A percentile compares a stretch with the other conserved stretches of the same genome.
Conservation (phyloP, 306 rosid genomes). For the Glycyrrhiza uralensis region DNA sequence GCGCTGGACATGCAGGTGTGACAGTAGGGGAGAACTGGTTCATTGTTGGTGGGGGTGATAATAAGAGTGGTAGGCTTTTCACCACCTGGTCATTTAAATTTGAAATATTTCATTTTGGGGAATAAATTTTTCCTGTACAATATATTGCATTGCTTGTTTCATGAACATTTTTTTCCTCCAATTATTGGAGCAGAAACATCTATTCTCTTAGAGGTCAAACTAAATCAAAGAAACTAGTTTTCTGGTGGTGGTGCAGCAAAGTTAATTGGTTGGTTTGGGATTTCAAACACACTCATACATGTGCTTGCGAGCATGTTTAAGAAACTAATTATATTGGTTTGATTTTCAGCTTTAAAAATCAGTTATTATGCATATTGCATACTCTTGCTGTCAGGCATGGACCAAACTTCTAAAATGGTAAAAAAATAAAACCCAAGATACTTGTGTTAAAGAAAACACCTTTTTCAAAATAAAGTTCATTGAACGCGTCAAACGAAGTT, state of each 20-base stretch:
- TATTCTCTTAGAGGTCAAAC: slow-evolving; percentile 2
- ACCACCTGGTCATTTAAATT: slow-evolving; percentile 11
- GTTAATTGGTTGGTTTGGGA: background rate
- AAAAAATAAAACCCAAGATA: background rate
- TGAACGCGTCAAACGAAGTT: background rate
- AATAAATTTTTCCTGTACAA: background rate
- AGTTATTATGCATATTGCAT: background rate
- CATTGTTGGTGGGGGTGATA: slow-evolving; percentile 94
- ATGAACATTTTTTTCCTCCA: background rate
- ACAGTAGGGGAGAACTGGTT: slow-evolving; percentile 93
- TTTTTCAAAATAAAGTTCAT: background rate
- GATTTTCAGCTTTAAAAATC: background rate
- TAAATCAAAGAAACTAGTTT: background rate
- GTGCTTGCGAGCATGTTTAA: background rate
- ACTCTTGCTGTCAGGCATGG: background rate
- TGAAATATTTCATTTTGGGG: background rate
- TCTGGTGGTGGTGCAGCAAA: background rate
- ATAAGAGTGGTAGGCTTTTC: slow-evolving; percentile 68
- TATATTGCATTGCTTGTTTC: slow-evolving; percentile 3
- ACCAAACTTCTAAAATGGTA: background rate
- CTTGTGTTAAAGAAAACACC: background rate
- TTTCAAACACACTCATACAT: background rate
- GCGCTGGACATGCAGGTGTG: slow-evolving; percentile 93
- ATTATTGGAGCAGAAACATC: background rate
- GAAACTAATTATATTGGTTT: background rate